A percentile compares a stretch with the other conserved stretches of the same genome.
phyloP scores from a whole-genome alignment of 257 asterid genomes.

The Primulina tabacum region DNA sequence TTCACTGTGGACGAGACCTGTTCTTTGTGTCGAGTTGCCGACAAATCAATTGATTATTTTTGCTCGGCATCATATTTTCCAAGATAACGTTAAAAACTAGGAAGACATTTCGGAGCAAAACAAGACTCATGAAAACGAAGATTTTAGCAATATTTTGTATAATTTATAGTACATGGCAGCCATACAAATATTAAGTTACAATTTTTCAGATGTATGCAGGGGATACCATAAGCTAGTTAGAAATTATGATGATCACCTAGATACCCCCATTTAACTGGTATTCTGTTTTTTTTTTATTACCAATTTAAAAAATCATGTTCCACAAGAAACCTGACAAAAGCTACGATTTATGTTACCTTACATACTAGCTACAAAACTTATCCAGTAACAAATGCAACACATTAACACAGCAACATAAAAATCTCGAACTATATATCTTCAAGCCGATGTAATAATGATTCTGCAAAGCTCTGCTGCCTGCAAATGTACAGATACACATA shows the following conservation, averaged over 20 bases:
- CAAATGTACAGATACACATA: conserved; percentile 2
- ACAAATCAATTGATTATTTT: too few species aligned
- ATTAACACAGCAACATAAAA: neutral
- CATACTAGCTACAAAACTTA: neutral
- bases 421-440: conserved; percentile 37
- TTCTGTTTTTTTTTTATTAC: neutral
- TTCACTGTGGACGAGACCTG: too few species aligned
- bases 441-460: conserved; percentile 40
- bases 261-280: neutral
- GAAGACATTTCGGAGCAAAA: too few species aligned
- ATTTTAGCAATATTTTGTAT: neutral
- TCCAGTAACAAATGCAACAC: neutral
- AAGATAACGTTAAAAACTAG: too few species aligned
- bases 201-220: neutral
- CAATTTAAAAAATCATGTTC: neutral
- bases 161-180: neutral
- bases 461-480: conserved; percentile 60
- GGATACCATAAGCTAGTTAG: neutral
- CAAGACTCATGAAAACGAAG: too few species aligned
- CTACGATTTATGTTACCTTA: neutral
- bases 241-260: neutral
- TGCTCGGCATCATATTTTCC: too few species aligned
- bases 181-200: neutral
- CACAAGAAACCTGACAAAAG: neutral
- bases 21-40: too few species aligned